Base-by-base conservation (phyloP, 2,329 filamentous ascomycete genomes). In the Sporothrix phasma region DNA sequence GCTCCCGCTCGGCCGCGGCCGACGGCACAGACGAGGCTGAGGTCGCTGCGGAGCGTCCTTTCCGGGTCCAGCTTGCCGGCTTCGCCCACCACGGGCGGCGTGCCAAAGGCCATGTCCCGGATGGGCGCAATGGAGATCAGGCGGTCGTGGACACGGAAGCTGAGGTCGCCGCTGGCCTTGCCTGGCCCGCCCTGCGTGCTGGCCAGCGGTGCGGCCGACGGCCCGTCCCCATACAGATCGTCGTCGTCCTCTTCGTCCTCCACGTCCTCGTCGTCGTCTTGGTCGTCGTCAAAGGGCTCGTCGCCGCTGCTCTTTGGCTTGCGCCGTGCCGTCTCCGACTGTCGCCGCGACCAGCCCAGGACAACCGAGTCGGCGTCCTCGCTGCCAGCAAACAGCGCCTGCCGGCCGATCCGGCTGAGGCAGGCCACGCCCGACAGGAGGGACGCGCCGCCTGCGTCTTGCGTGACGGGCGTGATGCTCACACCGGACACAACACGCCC, bases 401-500 rank as follows among this genome's bases (percentile, higher is more conserved):
- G 85, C 62, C 84, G 84, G 3, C 85, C 84, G 3, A 97, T 73
- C 62, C 81, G 84, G 26, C 86, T 84, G 2, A 90, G 81, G 66
- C 89, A 92, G 1, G 90, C 88, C 29, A 87, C 83, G 24, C 81
- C 77, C 47, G 82, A 81, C 58, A 81, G 81, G 65, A 95, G 72
- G 10, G 89, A 67, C 34, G 76, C 73, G 7, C 88, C 88, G 10
- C 89, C 88, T 26, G 82, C 79, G 62, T 89, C 84, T 45, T 77
- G 70, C 4, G 83, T 72, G 5, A 97, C 79, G 45, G 84, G 75
- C 67, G 84, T 85, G 62, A 99, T 76, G n/a, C 82, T 85, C 66
- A 99, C 80, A 1, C 91, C 92, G 29, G 92, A 96, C 1, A 99
- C 91, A 2, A 90, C 95, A 63, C 94, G 85, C 17, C 95, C 94